Base-by-base conservation (phyloP, 1,139 yeast species). In the Arxiozyma heterogenica region DNA sequence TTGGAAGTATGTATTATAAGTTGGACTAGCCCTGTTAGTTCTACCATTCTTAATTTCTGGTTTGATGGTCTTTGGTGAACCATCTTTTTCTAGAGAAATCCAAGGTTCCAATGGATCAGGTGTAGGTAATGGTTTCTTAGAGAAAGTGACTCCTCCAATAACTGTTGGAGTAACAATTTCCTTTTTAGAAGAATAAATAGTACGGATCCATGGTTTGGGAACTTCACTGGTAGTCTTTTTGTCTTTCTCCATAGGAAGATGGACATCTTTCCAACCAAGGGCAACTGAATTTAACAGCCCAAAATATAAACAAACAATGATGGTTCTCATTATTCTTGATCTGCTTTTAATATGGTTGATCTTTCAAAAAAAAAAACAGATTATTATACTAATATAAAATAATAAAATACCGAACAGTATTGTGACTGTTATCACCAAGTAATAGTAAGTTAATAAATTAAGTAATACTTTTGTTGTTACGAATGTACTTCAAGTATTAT, bases 141-240 rank as follows among this genome's bases (percentile, higher is more conserved):
- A 79, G 65, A 89, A 84, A 0, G 95, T 86, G 52, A 89, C 87
- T 23, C 93, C 93, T 38, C 80, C 88, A 63, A 88, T 79, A 43
- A 87, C 88, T 0, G 91, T 83, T 17, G 96, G 96, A 0, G 83
- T 80, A 42, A 89, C 93, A 38, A 86, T 75, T 66, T 86, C 94
- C 15, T 66, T 73, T 9, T 76, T 65, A 0, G 78, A 70, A 1
- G 76, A 75, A 55, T 82, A 81, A 46, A 85, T 78, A 0, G 95
- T 87, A 64, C 95, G 78, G 15, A 79, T 56, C 96, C 96, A 89
- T 5, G 90, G 84, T 53, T 74, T 73, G 12, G 81, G 83, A 0
- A 72, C 62, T 43, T 72, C 75, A 11, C 75, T 59, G 0, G 73
- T 64, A 0, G 73, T 70, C 38, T 57, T 51, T 39, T 58, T 49